Percentiles rank a stretch among this genome's conserved stretches.
Evolutionary conservation across 2,329 filamentous ascomycete genomes (phyloP).

Genomic region (Helotiales sp.): DNA sequence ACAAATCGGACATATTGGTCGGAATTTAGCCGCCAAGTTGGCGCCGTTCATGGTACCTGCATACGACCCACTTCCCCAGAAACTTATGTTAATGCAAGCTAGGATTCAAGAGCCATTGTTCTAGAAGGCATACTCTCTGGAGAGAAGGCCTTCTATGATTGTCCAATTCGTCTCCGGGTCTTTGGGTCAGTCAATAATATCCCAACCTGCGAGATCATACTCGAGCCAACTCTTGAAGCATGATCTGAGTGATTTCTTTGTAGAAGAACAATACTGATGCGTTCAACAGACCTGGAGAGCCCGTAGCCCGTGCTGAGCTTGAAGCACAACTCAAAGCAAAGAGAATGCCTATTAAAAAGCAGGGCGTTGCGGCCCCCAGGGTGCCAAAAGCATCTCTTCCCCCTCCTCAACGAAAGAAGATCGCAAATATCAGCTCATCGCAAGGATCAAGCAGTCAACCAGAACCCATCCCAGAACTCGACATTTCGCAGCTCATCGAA

Average conservation of each 20-base stretch:
- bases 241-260: too few relatives aligned
- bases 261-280: too few relatives aligned
- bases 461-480: conserved; percentile 20
- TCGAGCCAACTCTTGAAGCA: too few relatives aligned
- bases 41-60: conserved; percentile 62
- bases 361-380: conserved; percentile 40
- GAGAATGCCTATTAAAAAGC: conserved; percentile 51
- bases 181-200: too few relatives aligned
- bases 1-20: conserved; percentile 80
- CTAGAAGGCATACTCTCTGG: conserved; percentile 72
- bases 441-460: conserved; percentile 17
- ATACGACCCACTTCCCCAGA: neutral
- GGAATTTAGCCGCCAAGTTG: conserved; percentile 66
- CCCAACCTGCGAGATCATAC: too few relatives aligned
- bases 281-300: conserved; percentile 58
- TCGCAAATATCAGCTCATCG: conserved; percentile 26
- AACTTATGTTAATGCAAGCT: conserved; percentile 17
- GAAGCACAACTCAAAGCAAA: conserved; percentile 63
- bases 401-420: conserved; percentile 42
- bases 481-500: conserved; percentile 57
- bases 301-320: conserved; percentile 51
- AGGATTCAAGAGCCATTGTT: conserved; percentile 57
- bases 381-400: conserved; percentile 37
- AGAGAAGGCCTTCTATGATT: conserved; percentile 66
- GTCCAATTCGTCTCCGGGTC: conserved; percentile 67